Base-by-base conservation (phyloP, 2,329 filamentous ascomycete genomes). In the Trichoderma sp. region DNA sequence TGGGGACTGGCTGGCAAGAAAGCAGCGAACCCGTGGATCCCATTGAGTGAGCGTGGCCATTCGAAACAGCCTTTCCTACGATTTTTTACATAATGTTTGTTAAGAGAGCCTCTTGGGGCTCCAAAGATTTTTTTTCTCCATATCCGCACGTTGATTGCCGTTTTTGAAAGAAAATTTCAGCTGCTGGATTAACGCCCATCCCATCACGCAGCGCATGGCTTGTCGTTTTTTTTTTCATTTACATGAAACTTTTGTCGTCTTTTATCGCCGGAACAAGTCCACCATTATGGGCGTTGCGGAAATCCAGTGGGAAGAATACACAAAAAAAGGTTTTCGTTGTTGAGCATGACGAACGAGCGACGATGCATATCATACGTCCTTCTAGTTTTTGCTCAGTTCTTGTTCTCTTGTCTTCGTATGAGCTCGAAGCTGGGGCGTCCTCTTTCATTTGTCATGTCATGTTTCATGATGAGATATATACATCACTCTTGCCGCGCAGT, bases 1-100 rank as follows among this genome's bases (percentile, higher is more conserved):
- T 56, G 91, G 91, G 73, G 90, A 92, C 75, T 94, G 93, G 90
- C 84, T 97, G 75, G 86, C 92, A 78, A 83, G 90, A 77, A 86
- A 93, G 83, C 84, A 89, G 84, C 82, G 90, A 82, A 75, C 86
- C 76, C 79, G 88, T 81, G 83, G 85, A 60, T 79, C 81, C 21
- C 76, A 85, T 35, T 68, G 65, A 68, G n/a, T 16, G 3, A 47
- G 27, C 14, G 55, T 27, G 10, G 19, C 7, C 16, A 21, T 16
- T 37, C 19, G 8, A 56, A 31, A 33, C 37, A 35, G 27, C 19
- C 37, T 53, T 40, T 67, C 27, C 56, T 67, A 67, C 49, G 40
- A 67, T 40, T 52, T 67, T 43, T 31, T 67, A 67, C 53, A 66
- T 59, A 59, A 67, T 59, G 64, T 67, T 57, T 49, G 43, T 47